These are phyloP conservation scores for Zangia roseola DNA, from an alignment of 768 basidiomycete species.

Conservation along the genomic window DNA sequence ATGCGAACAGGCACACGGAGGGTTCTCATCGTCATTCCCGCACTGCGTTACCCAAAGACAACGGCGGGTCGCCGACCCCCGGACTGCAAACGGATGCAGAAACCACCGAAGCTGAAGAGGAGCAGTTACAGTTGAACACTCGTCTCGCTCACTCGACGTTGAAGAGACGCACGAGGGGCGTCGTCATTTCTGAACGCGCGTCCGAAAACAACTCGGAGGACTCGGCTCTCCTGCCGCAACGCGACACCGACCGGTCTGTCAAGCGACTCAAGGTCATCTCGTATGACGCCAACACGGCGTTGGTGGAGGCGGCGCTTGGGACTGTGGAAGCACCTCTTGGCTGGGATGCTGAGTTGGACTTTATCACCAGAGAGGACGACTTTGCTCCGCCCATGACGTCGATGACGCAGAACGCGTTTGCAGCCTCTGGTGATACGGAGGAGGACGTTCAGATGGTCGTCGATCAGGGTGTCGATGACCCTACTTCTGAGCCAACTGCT, in stretches of 20 bases:
- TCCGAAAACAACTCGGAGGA: slow-evolving; percentile 19
- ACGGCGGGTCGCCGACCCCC: neutral
- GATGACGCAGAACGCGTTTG: neutral
- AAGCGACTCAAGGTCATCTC: slow-evolving; percentile 21
- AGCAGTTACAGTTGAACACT: slow-evolving; percentile 6
- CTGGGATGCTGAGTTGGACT: slow-evolving; percentile 17
- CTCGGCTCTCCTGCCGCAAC: neutral
- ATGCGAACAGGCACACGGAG: slow-evolving; percentile 23
- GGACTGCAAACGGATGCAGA: slow-evolving; percentile 19
- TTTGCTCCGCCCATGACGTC: neutral
- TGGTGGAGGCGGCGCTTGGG: slow-evolving; percentile 24
- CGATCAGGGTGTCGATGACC: neutral
- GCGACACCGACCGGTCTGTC: slow-evolving; percentile 1
- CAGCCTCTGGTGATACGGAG: neutral
- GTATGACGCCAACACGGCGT: slow-evolving; percentile 18
- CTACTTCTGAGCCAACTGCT: neutral
- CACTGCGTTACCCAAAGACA: neutral
- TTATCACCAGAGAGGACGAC: slow-evolving; percentile 1
- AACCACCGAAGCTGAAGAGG: slow-evolving; percentile 25
- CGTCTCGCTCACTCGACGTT: slow-evolving; percentile 10
- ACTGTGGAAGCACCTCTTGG: slow-evolving; percentile 20
- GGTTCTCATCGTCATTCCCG: neutral
- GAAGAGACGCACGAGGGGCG: neutral
- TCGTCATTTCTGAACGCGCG: neutral
- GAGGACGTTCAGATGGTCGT: neutral